Conservation (phyloP, 2,329 filamentous ascomycete species). For the Fusarium armeniacum region DNA sequence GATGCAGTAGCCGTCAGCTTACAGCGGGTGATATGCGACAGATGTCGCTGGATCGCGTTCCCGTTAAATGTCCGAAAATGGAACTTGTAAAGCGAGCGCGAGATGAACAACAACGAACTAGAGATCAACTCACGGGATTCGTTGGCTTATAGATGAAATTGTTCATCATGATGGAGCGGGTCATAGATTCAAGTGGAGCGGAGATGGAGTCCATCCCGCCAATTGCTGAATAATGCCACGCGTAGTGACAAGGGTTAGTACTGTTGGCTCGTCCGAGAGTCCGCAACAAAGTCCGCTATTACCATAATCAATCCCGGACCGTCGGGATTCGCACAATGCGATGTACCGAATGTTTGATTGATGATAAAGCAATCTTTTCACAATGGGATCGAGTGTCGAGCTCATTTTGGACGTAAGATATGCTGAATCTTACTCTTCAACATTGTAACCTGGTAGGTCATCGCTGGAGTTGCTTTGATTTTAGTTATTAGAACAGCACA, state of each 20-base stretch:
- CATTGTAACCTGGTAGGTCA: neutral
- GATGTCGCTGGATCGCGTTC: neutral
- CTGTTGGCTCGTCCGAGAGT: slow-evolving; percentile 17
- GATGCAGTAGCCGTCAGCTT: slow-evolving; percentile 26
- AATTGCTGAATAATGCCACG: slow-evolving; percentile 39
- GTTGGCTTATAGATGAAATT: slow-evolving; percentile 9
- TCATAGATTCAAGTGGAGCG: slow-evolving; percentile 33
- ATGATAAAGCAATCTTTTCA: slow-evolving; percentile 20
- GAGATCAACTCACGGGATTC: slow-evolving; percentile 9
- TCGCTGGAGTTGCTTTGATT: neutral
- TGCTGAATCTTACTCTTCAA: neutral
- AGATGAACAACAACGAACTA: neutral
- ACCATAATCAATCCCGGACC: slow-evolving; percentile 3
- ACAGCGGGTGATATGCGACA: slow-evolving; percentile 8
- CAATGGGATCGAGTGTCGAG: neutral
- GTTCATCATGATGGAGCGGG: slow-evolving; percentile 1
- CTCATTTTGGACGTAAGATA: neutral
- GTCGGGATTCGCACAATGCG: slow-evolving; percentile 12
- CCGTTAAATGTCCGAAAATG: neutral
- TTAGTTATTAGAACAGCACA: too few relatives aligned
- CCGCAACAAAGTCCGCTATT: slow-evolving; percentile 33
- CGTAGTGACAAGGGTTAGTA: neutral
- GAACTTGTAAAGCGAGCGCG: neutral
- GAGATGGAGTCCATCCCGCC: slow-evolving; percentile 26
- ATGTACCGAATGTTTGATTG: neutral